Base-by-base conservation (phyloP, 164 flowering plant species). In the Nymphaea thermarum region DNA sequence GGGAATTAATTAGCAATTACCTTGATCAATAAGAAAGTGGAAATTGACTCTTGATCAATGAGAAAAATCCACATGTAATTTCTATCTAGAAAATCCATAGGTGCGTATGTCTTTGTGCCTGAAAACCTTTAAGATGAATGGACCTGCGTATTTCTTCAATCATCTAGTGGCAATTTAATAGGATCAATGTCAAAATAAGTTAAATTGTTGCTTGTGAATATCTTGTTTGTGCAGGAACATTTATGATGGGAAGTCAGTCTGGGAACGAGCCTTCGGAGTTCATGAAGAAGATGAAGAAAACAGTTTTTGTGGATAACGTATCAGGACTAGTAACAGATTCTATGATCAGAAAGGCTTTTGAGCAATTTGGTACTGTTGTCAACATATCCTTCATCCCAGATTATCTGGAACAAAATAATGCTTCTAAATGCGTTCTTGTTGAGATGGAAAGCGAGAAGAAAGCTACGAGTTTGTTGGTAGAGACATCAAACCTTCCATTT, bases 281-380 rank as follows among this genome's bases (percentile, higher is more conserved):
- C 74, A 69, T 72, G 62, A 82, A 84, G 75, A 86, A 77, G 78
- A 90, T 90, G 53, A 82, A 64, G 68, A 79, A 92, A 51, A 83
- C 98, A 6, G 74, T 93, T 55, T 88, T 72, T 62, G 10, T 88
- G 7, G 91, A 93, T 70, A 82, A 82, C 70, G 78, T 90, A 53
- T 81, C 91, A 41, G 87, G 86, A 4, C 78, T 70, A 53, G 93
- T 82, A 25, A 83, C 85, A 16, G 80, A 72, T 41, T 0, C 83
- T 6, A 84, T 93, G 14, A 16, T 93, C 18, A 84, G 66, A 76
- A 74, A 80, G 43, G 93, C 96, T 7, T 73, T 88, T 5, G 80
- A 74, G 47, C 98, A 93, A 82, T 93, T 86, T 79, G 92, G 91
- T 25, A 77, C 57, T 63, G 98, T 90, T 15, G 71, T 43, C 16